phyloP scores from a whole-genome alignment of 1,284 basidiomycete genomes.

The Ganoderma meredithae region DNA sequence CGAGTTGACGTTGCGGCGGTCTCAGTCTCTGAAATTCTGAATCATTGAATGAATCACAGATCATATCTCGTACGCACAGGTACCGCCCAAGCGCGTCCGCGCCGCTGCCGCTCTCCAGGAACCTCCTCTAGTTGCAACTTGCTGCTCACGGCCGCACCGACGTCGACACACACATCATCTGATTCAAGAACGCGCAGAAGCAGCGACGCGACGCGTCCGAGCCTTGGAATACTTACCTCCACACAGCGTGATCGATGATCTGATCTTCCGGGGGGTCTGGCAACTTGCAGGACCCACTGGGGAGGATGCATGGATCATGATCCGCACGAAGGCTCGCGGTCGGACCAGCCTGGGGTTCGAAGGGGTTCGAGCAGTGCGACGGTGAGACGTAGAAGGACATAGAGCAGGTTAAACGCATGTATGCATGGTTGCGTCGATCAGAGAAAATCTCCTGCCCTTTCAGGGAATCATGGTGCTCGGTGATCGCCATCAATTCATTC shows the following conservation, averaged over 20 bases:
- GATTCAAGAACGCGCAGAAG: background rate
- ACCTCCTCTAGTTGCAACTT: background rate
- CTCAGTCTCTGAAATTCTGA: background rate
- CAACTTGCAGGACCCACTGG: too few species aligned
- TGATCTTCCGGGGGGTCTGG: too few species aligned
- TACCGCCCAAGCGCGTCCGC: slow-evolving; percentile 5
- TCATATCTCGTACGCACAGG: background rate
- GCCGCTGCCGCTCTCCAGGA: background rate
- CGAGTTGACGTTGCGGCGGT: background rate
- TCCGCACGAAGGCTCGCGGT: too few species aligned
- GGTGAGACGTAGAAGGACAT: background rate
- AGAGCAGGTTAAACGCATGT: background rate
- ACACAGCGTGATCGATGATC: too few species aligned
- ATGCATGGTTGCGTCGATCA: background rate
- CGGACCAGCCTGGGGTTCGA: too few species aligned
- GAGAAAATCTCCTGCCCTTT: background rate
- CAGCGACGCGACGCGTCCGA: background rate
- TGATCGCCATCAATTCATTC: background rate
- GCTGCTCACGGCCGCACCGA: too few species aligned
- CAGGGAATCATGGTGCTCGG: background rate
- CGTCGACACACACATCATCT: background rate
- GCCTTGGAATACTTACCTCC: too few species aligned
- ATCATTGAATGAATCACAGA: background rate
- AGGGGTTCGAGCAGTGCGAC: background rate
- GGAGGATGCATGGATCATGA: too few species aligned